phyloP scores from a whole-genome alignment of 176 grass and related monocot species.

The Leersia perrieri region DNA sequence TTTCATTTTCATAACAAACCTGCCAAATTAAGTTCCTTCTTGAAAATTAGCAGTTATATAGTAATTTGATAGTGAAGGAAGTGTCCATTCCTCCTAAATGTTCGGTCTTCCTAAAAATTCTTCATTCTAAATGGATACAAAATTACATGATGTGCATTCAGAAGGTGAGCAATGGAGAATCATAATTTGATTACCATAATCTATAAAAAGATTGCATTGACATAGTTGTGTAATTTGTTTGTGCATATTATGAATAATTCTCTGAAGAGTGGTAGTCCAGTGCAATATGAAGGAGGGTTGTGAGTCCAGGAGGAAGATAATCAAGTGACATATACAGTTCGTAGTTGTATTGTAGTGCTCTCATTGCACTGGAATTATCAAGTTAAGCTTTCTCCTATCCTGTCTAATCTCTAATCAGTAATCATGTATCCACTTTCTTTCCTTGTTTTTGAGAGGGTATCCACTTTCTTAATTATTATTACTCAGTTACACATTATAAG shows the following conservation, averaged over 20 bases:
- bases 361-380: neutral
- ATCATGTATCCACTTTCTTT: neutral
- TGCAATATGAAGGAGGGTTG: neutral
- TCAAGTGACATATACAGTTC: neutral
- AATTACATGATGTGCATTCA: neutral
- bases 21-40: neutral
- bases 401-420: conserved; percentile 1
- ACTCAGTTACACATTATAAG: too few relatives aligned
- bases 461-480: neutral
- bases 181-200: neutral
- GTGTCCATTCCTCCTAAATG: neutral
- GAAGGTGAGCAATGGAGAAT: neutral
- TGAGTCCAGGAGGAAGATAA: neutral
- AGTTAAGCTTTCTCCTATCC: neutral
- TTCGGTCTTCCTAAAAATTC: neutral
- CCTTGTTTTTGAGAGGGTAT: neutral
- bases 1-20: neutral
- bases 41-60: neutral
- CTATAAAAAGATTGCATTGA: neutral
- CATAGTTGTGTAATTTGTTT: neutral
- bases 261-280: neutral
- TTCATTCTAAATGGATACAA: neutral
- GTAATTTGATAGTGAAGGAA: neutral
- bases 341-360: neutral
- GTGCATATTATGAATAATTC: neutral